Evolutionary conservation across 345 rosid genomes (phyloP), one percentile per base, ranked within the genome.

Genomic region (Zanthoxylum bungeanum): DNA sequence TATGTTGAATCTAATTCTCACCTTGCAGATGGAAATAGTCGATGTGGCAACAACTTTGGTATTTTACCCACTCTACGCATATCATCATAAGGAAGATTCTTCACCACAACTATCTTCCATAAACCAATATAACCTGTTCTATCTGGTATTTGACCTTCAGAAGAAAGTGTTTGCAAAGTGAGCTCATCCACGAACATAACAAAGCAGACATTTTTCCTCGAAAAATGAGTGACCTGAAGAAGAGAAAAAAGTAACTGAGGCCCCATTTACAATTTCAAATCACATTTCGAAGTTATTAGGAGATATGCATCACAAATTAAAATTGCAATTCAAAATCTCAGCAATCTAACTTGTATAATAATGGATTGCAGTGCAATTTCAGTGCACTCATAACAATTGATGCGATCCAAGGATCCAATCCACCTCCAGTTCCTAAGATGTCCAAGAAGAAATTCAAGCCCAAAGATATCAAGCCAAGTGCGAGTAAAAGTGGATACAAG

Each of bases 1-100:
- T 24, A n/a, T 19, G 60, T 30, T 4, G 53, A 46, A 14, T 52
- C 62, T 42, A 56, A 42, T 61, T 73, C 78, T 85, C 75, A 95
- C 99, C 99, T 88, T 56, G 99, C 97, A 79, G 96, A 95, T 68
- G 98, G 99, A 73, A 95, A 95, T 69, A 95, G 91, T 60, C 98
- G 84, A 78, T 92, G 99, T 0, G 97, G 81, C 79, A 95, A 78
- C 79, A 95, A 64, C 75, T 95, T 95, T 16, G 99, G 99, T 78
- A 95, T 82, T 87, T 95, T 95, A 16, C 99, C 99, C 58, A 92
- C 98, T 74, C 98, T 91, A 56, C 98, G 84, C 98, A 92, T 91
- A 78, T 95, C 99, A 69, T 77, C 50, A 42, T 85, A 92, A 56
- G 99, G 99, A 64, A 88, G 86, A 86, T 91, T 92, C 82, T 78